Evolutionary conservation across 345 rosid genomes (phyloP).

Genomic region (Turritis glabra): DNA sequence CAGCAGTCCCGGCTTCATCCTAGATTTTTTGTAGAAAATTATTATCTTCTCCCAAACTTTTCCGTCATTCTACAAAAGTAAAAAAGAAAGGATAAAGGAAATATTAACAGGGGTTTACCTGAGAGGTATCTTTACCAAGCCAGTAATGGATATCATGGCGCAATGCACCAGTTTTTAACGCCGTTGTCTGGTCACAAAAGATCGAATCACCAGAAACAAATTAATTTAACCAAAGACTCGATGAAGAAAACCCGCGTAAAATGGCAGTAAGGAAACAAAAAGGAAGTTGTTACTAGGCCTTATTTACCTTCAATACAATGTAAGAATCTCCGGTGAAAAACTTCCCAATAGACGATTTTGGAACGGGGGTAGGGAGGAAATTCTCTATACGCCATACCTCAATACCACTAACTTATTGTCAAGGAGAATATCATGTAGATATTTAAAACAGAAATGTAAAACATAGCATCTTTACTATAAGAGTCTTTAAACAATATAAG

Average conservation of each 20-base stretch:
- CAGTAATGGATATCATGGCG: constrained; percentile 91
- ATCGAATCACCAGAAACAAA: not conserved
- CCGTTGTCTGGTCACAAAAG: constrained; percentile 57
- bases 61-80: not conserved
- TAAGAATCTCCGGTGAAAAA: constrained; percentile 97
- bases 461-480: not conserved
- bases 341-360: constrained; percentile 76
- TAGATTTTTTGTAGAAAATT: constrained; percentile 16
- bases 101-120: constrained; percentile 44
- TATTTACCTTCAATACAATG: constrained; percentile 75
- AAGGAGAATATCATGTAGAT: constrained; percentile 45
- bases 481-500: not conserved
- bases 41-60: not conserved
- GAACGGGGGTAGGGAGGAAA: constrained; percentile 65
- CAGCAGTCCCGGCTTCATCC: constrained; percentile 98
- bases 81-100: not conserved
- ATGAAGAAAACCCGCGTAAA: not conserved
- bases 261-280: not conserved
- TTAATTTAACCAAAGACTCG: not conserved
- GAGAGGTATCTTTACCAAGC: constrained; percentile 89
- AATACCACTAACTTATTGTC: constrained; percentile 65
- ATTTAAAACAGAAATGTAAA: constrained; percentile 8
- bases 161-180: constrained; percentile 71
- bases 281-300: not conserved
- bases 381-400: constrained; percentile 98